Evolutionary conservation across 345 rosid species (phyloP), one percentile per base, ranked within the genome.

Genomic region (Eucalyptus caleyi): DNA sequence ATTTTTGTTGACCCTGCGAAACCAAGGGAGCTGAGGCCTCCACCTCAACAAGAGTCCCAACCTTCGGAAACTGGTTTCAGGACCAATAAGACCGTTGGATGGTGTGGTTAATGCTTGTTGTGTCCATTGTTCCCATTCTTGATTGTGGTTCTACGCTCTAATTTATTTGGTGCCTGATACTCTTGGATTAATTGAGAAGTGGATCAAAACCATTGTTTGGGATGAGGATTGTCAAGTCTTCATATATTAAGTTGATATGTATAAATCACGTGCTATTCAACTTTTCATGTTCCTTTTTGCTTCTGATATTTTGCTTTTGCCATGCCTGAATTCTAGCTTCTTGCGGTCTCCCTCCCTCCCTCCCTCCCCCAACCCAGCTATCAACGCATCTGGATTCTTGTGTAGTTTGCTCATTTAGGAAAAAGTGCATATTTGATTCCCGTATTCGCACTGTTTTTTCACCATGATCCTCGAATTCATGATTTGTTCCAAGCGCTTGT

Each of bases 1-100:
- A 96, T 97, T 51, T 97, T 97, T 88, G 97, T 97, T 16, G 98
- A 97, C 90, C 99, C 99, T 88, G 98, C 99, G 32, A 96, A 91
- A 91, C 98, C 97, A 72, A 93, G 96, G 92, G 97, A 94, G 92
- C 89, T 88, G 24, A 91, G 95, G 91, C 93, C 92, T 49, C 96
- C 92, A 10, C 91, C 93, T 19, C 90, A 89, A 19, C 91, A 89
- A 7, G 93, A 89, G n/a, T 86, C 88, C 4, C 92, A 80, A 49
- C 53, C 94, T 50, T 91, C 94, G n/a, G 96, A 91, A 89, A 90
- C 89, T 54, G 97, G 99, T 89, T 95, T 92, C 92, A 94, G 95
- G 87, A 92, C 95, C 47, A 97, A 96, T 90, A 96, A 94, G 94
- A 97, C 98, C 3, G 90, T 96, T 14, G 98, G 99, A 51, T 96